phyloP scores from a whole-genome alignment of 495 filamentous ascomycete species.

The Neurospora discreta region DNA sequence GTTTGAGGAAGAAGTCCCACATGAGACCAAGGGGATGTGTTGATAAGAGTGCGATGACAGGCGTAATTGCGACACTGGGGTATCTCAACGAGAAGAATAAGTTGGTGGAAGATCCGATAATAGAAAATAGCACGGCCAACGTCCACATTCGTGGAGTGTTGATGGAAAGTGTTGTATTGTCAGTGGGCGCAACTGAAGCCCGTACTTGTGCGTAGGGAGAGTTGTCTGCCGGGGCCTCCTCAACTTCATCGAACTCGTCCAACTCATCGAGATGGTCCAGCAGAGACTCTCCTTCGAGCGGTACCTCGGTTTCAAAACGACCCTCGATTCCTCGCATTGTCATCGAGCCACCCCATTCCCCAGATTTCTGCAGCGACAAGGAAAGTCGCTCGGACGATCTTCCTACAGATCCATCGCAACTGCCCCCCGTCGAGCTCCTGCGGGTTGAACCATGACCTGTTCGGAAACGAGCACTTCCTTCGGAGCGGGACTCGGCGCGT shows the following conservation, averaged over 20 bases:
- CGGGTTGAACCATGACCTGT: background rate
- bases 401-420: background rate
- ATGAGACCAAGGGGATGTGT: constrained; percentile 69
- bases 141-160: constrained; percentile 85
- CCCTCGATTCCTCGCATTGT: constrained; percentile 33
- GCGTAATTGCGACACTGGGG: constrained; percentile 76
- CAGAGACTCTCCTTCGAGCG: constrained; percentile 17
- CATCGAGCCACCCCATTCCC: constrained; percentile 30
- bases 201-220: constrained; percentile 64
- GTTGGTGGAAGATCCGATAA: constrained; percentile 73
- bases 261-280: constrained; percentile 14
- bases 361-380: constrained; percentile 18
- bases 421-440: background rate
- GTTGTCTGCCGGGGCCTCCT: constrained; percentile 47
- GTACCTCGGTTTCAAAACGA: constrained; percentile 32
- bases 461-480: background rate
- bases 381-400: background rate
- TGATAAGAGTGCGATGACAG: constrained; percentile 70
- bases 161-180: constrained; percentile 63
- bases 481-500: background rate
- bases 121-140: constrained; percentile 63
- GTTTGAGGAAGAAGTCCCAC: constrained; percentile 63
- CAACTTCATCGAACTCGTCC: constrained; percentile 22
- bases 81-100: constrained; percentile 77
- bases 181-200: constrained; percentile 62